Evolutionary conservation across 1,139 yeast species (phyloP), one percentile per base, ranked within the genome.

Genomic region (Yamadazyma jaroonii): DNA sequence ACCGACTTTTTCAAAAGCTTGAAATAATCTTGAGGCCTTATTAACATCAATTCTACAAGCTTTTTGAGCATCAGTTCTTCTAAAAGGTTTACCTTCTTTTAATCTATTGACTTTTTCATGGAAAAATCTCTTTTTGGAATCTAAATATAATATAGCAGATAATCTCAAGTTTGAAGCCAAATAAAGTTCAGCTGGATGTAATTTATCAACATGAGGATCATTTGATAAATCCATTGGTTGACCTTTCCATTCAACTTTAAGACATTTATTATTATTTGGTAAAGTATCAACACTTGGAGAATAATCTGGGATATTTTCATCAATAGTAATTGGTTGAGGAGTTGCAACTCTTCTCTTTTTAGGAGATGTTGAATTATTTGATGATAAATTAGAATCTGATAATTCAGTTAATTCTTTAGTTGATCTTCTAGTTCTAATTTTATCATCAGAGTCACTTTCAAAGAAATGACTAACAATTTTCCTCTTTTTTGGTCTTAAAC

Each of bases 31-130:
- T 39, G 95, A 84, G 2, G 97, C 97, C 63, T 92, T 92, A 63
- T 92, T 92, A 40, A 92, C 98, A 62, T 92, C 98, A 46, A 92
- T 90, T 49, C 96, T 79, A 60, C 97, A 90, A 8, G 97, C 96
- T 71, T 92, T 90, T 63, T 92, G 97, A 10, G 97, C 95, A 61
- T 92, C 98, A 0, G 97, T 92, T 65, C 97, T 81, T 67, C 97
- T 82, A 64, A 92, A 92, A 32, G 92, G 95, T 60, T 84, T 74
- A 24, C 86, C 87, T 40, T 72, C 72, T 55, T 78, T 80, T 55
- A 84, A 64, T 43, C 97, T 76, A 44, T 78, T 77, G 29, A 89
- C 95, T 64, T 90, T 90, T 59, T 92, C 97, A 45, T 79, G 77
- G 61, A 92, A 92, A 27, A 92, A 69, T 50, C 98, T 76, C 61